A percentile compares a stretch with the other conserved stretches of the same genome.
These are phyloP conservation scores for Calcarisporium arbuscula DNA, from an alignment of 2,329 filamentous ascomycete genomes.

Conservation along the genomic window DNA sequence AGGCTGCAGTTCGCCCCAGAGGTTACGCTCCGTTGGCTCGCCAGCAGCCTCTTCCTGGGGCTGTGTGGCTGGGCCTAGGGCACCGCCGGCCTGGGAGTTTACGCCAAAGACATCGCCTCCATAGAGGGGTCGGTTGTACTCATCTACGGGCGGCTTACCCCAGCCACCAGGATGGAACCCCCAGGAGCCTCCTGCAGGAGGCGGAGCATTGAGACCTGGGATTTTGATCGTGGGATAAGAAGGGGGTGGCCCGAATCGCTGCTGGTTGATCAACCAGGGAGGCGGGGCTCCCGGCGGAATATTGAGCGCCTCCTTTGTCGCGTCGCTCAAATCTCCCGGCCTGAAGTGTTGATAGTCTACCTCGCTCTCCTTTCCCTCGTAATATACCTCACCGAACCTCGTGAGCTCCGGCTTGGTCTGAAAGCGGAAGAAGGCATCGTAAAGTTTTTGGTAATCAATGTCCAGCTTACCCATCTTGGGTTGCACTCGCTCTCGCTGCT, in stretches of 20 bases:
- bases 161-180: slow-evolving; percentile 94
- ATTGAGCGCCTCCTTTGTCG: slow-evolving; percentile 84
- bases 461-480: slow-evolving; percentile 96
- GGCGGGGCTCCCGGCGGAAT: slow-evolving; percentile 91
- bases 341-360: slow-evolving; percentile 87
- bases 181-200: slow-evolving; percentile 84
- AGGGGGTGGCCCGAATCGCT: slow-evolving; percentile 86
- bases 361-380: slow-evolving; percentile 97
- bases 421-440: slow-evolving; percentile 97
- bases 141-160: slow-evolving; percentile 92
- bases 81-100: slow-evolving; percentile 34
- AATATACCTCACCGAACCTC: slow-evolving; percentile 97
- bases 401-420: slow-evolving; percentile 94
- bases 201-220: slow-evolving; percentile 87
- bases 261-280: slow-evolving; percentile 96
- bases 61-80: slow-evolving; percentile 26
- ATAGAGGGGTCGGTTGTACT: slow-evolving; percentile 84
- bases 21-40: slow-evolving; percentile 76
- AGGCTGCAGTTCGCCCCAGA: slow-evolving; percentile 89
- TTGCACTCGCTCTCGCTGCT: slow-evolving; percentile 87
- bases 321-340: slow-evolving; percentile 83
- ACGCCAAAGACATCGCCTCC: slow-evolving; percentile 94
- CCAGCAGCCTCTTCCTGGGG: slow-evolving; percentile 42
- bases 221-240: slow-evolving; percentile 95
- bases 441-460: slow-evolving; percentile 97